Base-by-base conservation (phyloP, 2,329 filamentous ascomycete species). In the Cladosporium halotolerans region DNA sequence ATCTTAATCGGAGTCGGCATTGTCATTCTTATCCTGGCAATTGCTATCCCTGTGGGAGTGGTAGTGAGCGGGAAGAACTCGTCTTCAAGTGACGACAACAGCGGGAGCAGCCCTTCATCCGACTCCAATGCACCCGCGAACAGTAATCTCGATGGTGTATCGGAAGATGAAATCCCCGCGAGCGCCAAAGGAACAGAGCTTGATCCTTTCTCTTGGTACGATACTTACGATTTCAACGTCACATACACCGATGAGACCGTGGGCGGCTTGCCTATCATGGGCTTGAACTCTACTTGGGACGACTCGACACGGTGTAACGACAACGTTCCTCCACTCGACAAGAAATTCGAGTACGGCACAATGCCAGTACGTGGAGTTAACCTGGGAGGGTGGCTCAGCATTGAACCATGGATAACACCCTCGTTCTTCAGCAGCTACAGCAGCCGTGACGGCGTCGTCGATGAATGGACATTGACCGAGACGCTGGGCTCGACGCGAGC, bases 341-440 rank as follows among this genome's bases (percentile, higher is more conserved):
- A 91, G 56, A 64, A 77, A 1, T 96, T 92, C 80, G 83, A 85
- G 2, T 99, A 97, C 63, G 81, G 83, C 2, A 82, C 81, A 18
- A 83, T 78, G 52, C 90, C 91, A 2, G 89, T 95, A 19, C 83
- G 92, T 6, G 93, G 93, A 1, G 89, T 97, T 34, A 97, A 96
- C 63, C 68, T 97, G 1, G 93, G 93, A 47, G 93, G 93, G 10
- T 99, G 93, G 93, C 80, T 99, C 1, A 88, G 86, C 2, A 74
- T 99, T 10, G 93, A 99, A 65, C 93, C 93, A 0, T 96, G 95
- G 68, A 97, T 99, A 67, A 92, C 89, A 3, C 93, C 93, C 0
- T 96, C 91, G 0, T 79, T 96, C 23, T 99, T 99, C 72, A 73
- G 82, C 57, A 79, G 79, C 57, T 89, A 86, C 66, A 73, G 76